Percentiles rank a stretch among this genome's conserved stretches.
These are phyloP conservation scores for Taphrina populina DNA, from an alignment of 1,139 yeast genomes.

Conservation along the genomic window DNA sequence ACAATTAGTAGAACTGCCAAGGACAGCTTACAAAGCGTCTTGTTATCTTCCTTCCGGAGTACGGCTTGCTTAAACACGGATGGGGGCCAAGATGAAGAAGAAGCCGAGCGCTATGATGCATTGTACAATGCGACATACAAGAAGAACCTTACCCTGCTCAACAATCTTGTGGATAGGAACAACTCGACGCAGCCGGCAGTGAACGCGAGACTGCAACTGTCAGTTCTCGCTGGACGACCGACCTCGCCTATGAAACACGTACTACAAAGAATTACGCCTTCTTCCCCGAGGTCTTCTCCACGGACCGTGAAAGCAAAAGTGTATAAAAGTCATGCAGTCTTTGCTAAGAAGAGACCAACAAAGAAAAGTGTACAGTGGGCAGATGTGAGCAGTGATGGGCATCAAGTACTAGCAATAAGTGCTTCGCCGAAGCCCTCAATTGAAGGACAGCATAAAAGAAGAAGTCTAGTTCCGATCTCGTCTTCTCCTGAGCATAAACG, in stretches of 20 bases:
- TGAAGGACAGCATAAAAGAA: constrained; percentile 5
- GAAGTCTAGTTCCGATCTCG: constrained; percentile 28
- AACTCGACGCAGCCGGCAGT: not conserved
- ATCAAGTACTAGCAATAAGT: not conserved
- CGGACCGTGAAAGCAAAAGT: constrained; percentile 6
- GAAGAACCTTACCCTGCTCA: constrained; percentile 1
- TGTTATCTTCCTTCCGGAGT: constrained; percentile 16
- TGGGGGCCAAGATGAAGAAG: constrained; percentile 25
- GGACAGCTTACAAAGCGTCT: not conserved
- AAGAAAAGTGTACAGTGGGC: constrained; percentile 32
- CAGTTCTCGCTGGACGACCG: constrained; percentile 14
- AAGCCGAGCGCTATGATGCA: constrained; percentile 6
- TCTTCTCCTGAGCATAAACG: constrained; percentile 26
- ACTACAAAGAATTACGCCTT: constrained; percentile 12
- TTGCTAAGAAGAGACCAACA: constrained; percentile 17
- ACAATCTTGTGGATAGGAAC: not conserved
- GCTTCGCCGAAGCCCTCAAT: constrained; percentile 2
- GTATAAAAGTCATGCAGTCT: constrained; percentile 19
- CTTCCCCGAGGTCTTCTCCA: constrained; percentile 29
- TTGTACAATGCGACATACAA: constrained; percentile 16
- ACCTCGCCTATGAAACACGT: constrained; percentile 17
- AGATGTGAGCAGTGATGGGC: not conserved
- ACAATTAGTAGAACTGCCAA: not conserved
- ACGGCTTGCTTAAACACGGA: constrained; percentile 28
- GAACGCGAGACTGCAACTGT: not conserved